Base-by-base conservation (phyloP, 306 rosid genomes). In the Gastrolobium bilobum region DNA sequence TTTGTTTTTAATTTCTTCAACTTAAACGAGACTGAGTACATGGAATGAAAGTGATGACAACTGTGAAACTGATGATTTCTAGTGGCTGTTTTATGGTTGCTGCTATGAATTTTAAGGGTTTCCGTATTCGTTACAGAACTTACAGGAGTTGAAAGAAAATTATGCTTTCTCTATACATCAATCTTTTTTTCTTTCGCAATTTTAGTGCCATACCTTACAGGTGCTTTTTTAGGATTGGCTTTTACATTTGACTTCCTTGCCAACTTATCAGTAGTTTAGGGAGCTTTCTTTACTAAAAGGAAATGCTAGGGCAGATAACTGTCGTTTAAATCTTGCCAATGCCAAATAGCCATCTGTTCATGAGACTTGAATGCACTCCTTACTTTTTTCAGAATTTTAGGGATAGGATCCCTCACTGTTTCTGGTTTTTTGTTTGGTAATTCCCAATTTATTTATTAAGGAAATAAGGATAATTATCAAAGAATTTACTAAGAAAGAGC, bases 351-450 rank as follows among this genome's bases (percentile, higher is more conserved):
- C 66, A 30, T 31, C 56, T 39, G 37, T 46, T 42, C 31, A 20
- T 52, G 54, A 20, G 26, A 20, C 26, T 20, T 20, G 26, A 37
- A 47, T 34, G 7, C 26, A 14, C 13, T 39, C 34, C 10, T 2
- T 31, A n/a, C 7, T 10, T 57, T 57, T 30, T 43, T 42, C 46
- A 6, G 3, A 33, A 15, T 51, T 34, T 6, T 38, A 52, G 43
- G 73, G 10, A 26, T 39, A 26, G 10, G 56, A 76, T 64, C 33
- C 47, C 20, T 74, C 29, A 7, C 56, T 29, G n/a, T 39, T 64
- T 76, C 20, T 39, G 51, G 73, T 54, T 20, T 52, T 51, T 69
- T 64, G 26, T 75, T 75, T 44, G 11, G 9, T 37, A 58, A 59
- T 43, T 60, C 7, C 60, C 48, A 56, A 42, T 33, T 46, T 58